Percentiles rank a stretch among this genome's conserved stretches.
These are phyloP conservation scores for Solanum chilense DNA, from an alignment of 257 asterid genomes.

Conservation along the genomic window DNA sequence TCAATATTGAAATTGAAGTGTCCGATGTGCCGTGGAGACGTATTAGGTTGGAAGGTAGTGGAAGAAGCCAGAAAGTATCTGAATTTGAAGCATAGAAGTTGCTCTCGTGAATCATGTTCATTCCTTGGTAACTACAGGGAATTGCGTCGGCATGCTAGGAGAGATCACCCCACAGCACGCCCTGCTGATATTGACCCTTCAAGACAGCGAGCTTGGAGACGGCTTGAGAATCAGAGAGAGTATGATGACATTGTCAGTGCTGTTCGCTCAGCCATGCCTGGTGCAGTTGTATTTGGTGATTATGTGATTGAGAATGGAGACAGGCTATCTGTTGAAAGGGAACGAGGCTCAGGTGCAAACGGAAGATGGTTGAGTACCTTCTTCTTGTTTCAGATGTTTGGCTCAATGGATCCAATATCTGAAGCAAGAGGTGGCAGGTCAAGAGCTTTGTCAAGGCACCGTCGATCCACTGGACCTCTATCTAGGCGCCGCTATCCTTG, in stretches of 20 bases:
- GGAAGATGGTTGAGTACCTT: conserved; percentile 62
- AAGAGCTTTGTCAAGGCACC: conserved; percentile 52
- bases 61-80: conserved; percentile 75
- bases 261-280: conserved; percentile 73
- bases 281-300: conserved; percentile 78
- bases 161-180: conserved; percentile 68
- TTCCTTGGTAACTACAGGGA: conserved; percentile 63
- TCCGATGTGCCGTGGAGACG: conserved; percentile 79
- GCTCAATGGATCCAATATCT: conserved; percentile 45
- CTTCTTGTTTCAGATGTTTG: conserved; percentile 79
- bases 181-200: conserved; percentile 83
- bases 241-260: conserved; percentile 76
- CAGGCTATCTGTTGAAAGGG: conserved; percentile 30
- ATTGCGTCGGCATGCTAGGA: conserved; percentile 74
- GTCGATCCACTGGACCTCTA: conserved; percentile 35
- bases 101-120: conserved; percentile 72
- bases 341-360: conserved; percentile 27
- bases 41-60: conserved; percentile 69
- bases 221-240: conserved; percentile 67
- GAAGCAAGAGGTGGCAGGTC: conserved; percentile 58
- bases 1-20: conserved; percentile 43
- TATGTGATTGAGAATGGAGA: conserved; percentile 67
- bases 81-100: conserved; percentile 55
- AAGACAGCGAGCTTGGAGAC: conserved; percentile 72
- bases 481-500: conserved; percentile 64